These are phyloP conservation scores for Adansonia grandidieri DNA, from an alignment of 441 rosid genomes.

Conservation along the genomic window DNA sequence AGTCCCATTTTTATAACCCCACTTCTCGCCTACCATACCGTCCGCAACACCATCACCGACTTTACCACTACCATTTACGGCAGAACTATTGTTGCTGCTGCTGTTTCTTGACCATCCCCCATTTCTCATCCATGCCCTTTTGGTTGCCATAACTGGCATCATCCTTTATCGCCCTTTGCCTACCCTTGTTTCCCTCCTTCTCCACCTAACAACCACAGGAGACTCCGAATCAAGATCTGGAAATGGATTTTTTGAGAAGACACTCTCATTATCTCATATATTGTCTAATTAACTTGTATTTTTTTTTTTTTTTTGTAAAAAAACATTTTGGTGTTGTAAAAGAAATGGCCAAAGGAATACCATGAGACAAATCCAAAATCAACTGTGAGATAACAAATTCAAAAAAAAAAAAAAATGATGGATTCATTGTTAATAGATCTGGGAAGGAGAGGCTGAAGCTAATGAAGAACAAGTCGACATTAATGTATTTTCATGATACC, in stretches of 20 bases:
- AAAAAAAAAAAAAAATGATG: too few species aligned
- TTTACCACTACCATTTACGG: constrained; percentile 48
- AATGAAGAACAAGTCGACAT: constrained; percentile 8
- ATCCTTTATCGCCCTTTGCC: constrained; percentile 63
- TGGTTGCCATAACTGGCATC: constrained; percentile 47
- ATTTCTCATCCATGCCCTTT: constrained; percentile 49
- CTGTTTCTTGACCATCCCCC: constrained; percentile 58
- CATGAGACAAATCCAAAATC: constrained; percentile 21
- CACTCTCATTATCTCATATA: not conserved
- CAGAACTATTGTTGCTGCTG: constrained; percentile 59
- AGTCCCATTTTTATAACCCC: constrained; percentile 63
- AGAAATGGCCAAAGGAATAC: constrained; percentile 29
- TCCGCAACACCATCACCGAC: constrained; percentile 63
- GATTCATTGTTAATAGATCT: not conserved
- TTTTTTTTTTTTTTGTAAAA: not conserved
- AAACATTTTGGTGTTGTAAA: constrained; percentile 4
- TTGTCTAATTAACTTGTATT: not conserved
- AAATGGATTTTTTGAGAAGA: constrained; percentile 52
- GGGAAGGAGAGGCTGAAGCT: not conserved
- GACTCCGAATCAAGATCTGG: constrained; percentile 77
- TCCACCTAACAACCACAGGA: constrained; percentile 56
- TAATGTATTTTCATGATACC: too few species aligned
- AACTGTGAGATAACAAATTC: not conserved
- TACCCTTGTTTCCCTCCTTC: constrained; percentile 53
- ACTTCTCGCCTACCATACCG: constrained; percentile 65